Conservation (phyloP, 768 basidiomycete species). For the Pleurotus platypus region DNA sequence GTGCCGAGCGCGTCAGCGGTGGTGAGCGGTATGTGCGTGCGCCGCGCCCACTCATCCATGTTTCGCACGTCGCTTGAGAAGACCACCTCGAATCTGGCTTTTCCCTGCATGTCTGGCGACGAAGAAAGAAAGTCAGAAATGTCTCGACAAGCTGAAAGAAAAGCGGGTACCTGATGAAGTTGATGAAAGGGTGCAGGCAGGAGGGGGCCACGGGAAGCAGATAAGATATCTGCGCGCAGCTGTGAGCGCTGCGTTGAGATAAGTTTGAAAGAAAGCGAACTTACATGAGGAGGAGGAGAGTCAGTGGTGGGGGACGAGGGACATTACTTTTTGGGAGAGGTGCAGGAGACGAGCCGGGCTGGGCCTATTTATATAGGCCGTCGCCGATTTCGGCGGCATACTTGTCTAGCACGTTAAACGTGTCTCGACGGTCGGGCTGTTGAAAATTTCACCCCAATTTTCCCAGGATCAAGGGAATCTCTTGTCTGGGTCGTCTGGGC, state of each 20-base stretch:
- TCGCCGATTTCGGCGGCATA: constrained; percentile 9
- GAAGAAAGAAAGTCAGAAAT: background rate
- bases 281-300: background rate
- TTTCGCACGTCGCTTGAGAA: constrained; percentile 78
- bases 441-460: constrained; percentile 7
- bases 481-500: background rate
- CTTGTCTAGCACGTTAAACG: constrained; percentile 9
- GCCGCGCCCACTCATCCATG: constrained; percentile 81
- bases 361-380: constrained; percentile 8
- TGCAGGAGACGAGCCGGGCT: background rate
- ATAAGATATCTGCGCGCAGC: constrained; percentile 4
- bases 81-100: constrained; percentile 53
- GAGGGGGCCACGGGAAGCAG: background rate
- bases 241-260: background rate
- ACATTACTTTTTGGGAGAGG: constrained; percentile 6
- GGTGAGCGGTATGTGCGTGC: constrained; percentile 78
- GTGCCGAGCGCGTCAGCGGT: constrained; percentile 79
- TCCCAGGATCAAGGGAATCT: constrained; percentile 8
- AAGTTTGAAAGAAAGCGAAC: background rate
- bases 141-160: no score
- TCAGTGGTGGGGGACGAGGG: background rate
- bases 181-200: background rate
- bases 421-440: constrained; percentile 9
- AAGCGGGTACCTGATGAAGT: no score
- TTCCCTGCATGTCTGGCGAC: constrained; percentile 25